Evolutionary conservation across 345 rosid species (phyloP), one percentile per base, ranked within the genome.

Genomic region (Eucalyptus sp.): DNA sequence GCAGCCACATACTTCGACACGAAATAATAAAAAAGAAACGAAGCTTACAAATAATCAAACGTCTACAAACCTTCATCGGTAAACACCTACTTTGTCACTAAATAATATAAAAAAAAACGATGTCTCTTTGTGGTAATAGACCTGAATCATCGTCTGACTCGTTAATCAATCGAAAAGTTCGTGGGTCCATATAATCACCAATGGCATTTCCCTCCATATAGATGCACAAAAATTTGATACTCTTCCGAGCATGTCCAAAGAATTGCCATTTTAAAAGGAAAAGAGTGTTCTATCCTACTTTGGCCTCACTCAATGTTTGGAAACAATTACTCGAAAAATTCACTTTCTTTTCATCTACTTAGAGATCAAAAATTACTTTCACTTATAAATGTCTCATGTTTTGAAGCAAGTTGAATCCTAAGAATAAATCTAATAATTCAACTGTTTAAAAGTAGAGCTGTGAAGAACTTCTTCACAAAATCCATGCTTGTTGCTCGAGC

Each of bases 391-490:
- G 1, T 41, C 29, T 10, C 2, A 2, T 20, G 15, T 22, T 22
- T 5, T 2, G 0, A 12, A 41, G 0, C 9, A 41, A 2, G 13
- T 71, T 41, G 15, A 20, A 11, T 5, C 2, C 7, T 17, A 71
- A 33, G 7, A 66, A n/a, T 37, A 33, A 5, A 33, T 10, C 0
- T 0, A 7, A 15, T 6, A 41, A 76, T 0, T 20, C 29, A 41
- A 20, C 0, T 76, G 0, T 43, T 20, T 5, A 52, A 41, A 76
- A 76, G 48, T 1, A 24, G 15, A 43, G 43, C 12, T 2, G 3
- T 3, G 4, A 22, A 20, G 22, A 41, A 41, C 8, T 41, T 41
- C 29, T 76, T 3, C 29, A 7, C 29, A 11, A 41, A 41, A 37
- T 41, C 15, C 5, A 22, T 10, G 15, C 48, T 76, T 48, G 6